Conservation (phyloP, 169 alveolate species). For the Eimeria praecox region DNA sequence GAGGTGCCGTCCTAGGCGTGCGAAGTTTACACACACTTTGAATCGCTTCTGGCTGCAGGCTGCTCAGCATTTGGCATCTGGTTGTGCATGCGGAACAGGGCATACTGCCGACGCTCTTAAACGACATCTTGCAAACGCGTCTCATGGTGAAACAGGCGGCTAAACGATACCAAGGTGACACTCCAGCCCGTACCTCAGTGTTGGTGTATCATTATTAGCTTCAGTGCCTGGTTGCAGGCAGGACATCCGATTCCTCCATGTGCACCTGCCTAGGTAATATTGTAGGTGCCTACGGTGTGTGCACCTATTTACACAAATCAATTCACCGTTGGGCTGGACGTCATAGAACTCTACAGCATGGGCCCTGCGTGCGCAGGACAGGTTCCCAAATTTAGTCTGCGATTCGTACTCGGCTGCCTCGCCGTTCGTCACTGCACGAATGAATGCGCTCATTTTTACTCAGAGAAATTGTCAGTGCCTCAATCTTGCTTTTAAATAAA, state of each 20-base stretch:
- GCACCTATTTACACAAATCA: not conserved
- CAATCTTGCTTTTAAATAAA: not conserved
- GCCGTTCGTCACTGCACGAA: not conserved
- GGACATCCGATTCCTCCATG: not conserved
- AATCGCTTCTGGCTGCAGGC: not conserved
- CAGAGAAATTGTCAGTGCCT: not conserved
- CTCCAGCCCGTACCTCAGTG: not conserved
- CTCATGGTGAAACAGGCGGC: slow-evolving; percentile 85
- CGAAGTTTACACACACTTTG: not conserved
- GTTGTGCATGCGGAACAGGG: slow-evolving; percentile 86
- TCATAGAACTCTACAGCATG: not conserved
- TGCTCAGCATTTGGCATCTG: not conserved
- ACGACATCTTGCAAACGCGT: slow-evolving; percentile 90
- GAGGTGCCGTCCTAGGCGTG: not conserved
- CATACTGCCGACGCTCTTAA: slow-evolving; percentile 93
- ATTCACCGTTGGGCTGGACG: not conserved
- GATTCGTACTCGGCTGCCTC: not conserved
- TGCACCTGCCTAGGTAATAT: not conserved
- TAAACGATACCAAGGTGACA: slow-evolving; percentile 66
- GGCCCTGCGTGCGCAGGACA: not conserved
- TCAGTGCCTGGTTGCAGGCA: not conserved
- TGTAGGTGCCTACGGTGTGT: not conserved
- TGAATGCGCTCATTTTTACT: not conserved
- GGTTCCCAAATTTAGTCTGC: not conserved
- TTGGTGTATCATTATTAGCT: not conserved